Evolutionary conservation across 1,284 basidiomycete species (phyloP).

Genomic region (Cutaneotrichosporon sp.): DNA sequence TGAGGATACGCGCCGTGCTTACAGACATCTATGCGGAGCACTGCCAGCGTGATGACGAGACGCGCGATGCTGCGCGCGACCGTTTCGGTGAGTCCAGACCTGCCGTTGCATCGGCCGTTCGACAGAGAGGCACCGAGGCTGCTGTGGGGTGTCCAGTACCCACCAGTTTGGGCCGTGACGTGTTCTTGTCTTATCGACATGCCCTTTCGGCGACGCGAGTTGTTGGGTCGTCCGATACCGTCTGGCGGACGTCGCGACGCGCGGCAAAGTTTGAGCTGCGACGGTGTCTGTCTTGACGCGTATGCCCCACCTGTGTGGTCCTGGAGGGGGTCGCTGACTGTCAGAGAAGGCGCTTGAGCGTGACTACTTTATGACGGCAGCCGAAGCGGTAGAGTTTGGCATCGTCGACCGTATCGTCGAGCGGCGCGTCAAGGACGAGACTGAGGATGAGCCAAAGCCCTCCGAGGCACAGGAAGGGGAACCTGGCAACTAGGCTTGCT

Average conservation of each 20-base stretch:
- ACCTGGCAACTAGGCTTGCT: background rate
- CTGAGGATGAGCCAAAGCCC: slow-evolving; percentile 15
- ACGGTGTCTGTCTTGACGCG: background rate
- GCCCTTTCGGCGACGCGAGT: background rate
- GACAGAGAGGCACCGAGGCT: background rate
- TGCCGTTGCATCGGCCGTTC: background rate
- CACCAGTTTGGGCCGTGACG: background rate
- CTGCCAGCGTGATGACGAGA: slow-evolving; percentile 69
- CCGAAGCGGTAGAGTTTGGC: slow-evolving; percentile 83
- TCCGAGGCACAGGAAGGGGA: slow-evolving; percentile 3
- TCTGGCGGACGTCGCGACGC: background rate
- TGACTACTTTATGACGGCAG: slow-evolving; percentile 91
- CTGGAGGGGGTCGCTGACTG: slow-evolving; percentile 5
- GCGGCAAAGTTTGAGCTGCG: background rate
- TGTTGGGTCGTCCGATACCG: background rate
- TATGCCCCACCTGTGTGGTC: background rate
- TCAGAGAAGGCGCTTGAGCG: slow-evolving; percentile 78
- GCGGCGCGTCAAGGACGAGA: slow-evolving; percentile 40
- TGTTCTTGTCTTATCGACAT: background rate
- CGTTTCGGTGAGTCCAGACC: slow-evolving; percentile 68
- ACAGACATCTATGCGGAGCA: slow-evolving; percentile 72
- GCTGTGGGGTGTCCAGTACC: background rate
- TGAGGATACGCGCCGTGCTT: slow-evolving; percentile 75
- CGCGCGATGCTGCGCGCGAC: slow-evolving; percentile 62
- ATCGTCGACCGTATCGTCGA: slow-evolving; percentile 87